These are phyloP conservation scores for Symbiotaphrina buchneri DNA, from an alignment of 495 filamentous ascomycete species.

Conservation along the genomic window DNA sequence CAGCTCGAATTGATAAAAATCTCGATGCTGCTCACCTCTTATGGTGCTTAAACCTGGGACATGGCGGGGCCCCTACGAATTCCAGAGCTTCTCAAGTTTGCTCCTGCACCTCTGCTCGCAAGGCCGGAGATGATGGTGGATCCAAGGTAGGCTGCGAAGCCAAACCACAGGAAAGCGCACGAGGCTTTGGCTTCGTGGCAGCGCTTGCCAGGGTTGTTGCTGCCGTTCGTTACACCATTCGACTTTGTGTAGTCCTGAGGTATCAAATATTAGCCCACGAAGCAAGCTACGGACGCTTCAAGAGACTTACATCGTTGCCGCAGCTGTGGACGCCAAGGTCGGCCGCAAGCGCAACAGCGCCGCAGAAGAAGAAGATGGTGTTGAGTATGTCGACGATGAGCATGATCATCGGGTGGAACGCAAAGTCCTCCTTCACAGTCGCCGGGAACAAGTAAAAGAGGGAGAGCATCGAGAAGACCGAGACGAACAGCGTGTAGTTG, in stretches of 20 bases:
- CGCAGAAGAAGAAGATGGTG: slow-evolving; percentile 39
- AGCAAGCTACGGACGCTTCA: neutral
- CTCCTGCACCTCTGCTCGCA: slow-evolving; percentile 13
- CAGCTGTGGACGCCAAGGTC: slow-evolving; percentile 36
- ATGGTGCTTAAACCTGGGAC: slow-evolving; percentile 49
- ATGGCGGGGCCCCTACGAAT: slow-evolving; percentile 28
- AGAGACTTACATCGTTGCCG: slow-evolving; percentile 28
- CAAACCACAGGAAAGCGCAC: slow-evolving; percentile 51
- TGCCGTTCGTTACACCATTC: slow-evolving; percentile 40
- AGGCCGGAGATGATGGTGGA: slow-evolving; percentile 29
- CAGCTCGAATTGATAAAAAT: no score
- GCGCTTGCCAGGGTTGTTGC: slow-evolving; percentile 25
- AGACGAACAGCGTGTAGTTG: slow-evolving; percentile 45
- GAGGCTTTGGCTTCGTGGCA: slow-evolving; percentile 49
- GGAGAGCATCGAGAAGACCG: slow-evolving; percentile 41
- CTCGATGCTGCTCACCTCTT: no score
- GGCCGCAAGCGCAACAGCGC: slow-evolving; percentile 39
- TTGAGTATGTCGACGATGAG: slow-evolving; percentile 34
- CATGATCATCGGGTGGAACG: slow-evolving; percentile 28
- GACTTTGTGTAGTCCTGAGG: slow-evolving; percentile 25
- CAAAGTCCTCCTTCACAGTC: slow-evolving; percentile 17
- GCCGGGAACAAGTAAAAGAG: slow-evolving; percentile 37
- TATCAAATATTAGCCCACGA: slow-evolving; percentile 2
- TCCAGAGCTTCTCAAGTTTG: slow-evolving; percentile 21
- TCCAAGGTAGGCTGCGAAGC: slow-evolving; percentile 33